Percentiles rank a stretch among this genome's conserved stretches.
Evolutionary conservation across 108 stramenopile species (phyloP).

Genomic region (Nitzschia putrida): DNA sequence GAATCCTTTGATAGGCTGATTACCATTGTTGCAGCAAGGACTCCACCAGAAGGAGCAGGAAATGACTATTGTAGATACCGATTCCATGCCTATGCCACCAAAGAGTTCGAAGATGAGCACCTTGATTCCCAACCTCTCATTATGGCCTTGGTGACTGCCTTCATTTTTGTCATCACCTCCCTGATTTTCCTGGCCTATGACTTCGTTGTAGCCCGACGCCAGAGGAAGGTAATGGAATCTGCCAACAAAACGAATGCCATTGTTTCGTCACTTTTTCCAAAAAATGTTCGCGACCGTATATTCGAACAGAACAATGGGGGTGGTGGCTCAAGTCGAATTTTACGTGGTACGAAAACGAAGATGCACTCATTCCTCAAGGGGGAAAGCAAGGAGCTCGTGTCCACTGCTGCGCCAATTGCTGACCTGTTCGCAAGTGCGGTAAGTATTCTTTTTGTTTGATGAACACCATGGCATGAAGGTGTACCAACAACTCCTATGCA

Average conservation of each 20-base stretch:
- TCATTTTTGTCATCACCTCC: conserved; percentile 1
- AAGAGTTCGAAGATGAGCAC: not conserved
- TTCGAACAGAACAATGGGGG: not conserved
- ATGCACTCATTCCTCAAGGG: conserved; percentile 1
- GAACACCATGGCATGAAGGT: not conserved
- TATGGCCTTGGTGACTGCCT: conserved; percentile 6
- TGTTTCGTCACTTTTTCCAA: conserved; percentile 21
- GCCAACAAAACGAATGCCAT: conserved; percentile 4
- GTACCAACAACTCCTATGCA: not conserved
- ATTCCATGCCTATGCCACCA: not conserved
- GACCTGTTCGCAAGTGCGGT: conserved; percentile 1
- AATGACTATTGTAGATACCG: not conserved
- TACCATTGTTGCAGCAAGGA: not conserved
- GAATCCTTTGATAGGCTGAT: not conserved
- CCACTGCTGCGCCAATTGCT: not conserved
- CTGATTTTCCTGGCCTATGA: conserved; percentile 1
- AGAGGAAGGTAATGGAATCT: conserved; percentile 20
- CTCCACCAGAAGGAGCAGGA: not conserved
- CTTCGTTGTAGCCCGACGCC: not conserved
- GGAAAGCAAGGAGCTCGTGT: not conserved
- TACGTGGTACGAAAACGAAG: not conserved
- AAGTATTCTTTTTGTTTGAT: not conserved
- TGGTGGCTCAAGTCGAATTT: not conserved
- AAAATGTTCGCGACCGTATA: conserved; percentile 7
- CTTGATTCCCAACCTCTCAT: not conserved